Evolutionary conservation across 306 rosid species (phyloP).

Genomic region (Inga laurina): DNA sequence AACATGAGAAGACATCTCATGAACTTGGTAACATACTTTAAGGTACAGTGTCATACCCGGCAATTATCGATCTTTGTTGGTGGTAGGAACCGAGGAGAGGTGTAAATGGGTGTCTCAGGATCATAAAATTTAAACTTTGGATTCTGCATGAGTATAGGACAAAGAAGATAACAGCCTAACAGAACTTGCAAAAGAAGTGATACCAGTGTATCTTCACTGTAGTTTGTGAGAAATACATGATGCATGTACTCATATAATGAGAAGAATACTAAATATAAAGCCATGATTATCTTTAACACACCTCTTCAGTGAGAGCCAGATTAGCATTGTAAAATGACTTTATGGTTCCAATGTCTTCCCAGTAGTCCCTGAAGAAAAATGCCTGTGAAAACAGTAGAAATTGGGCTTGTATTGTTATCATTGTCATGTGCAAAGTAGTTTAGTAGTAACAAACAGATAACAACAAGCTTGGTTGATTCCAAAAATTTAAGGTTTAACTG

Average conservation of each 20-base stretch:
- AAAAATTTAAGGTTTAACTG: not conserved
- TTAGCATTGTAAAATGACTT: conserved; percentile 81
- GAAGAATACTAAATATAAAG: not conserved
- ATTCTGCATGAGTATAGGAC: conserved; percentile 46
- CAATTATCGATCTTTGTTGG: conserved; percentile 85
- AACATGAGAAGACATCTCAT: conserved; percentile 35
- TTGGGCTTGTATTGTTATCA: conserved; percentile 7
- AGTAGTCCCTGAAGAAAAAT: conserved; percentile 77
- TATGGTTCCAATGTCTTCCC: conserved; percentile 96
- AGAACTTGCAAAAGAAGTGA: not conserved
- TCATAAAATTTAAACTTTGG: conserved; percentile 86
- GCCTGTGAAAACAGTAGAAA: conserved; percentile 53
- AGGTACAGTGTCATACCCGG: conserved; percentile 50
- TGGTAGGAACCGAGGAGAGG: conserved; percentile 92
- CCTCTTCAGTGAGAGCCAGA: conserved; percentile 89
- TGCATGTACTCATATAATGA: not conserved
- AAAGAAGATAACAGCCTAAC: not conserved
- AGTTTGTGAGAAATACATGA: conserved; percentile 1
- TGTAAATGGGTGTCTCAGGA: conserved; percentile 83
- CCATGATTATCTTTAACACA: conserved; percentile 30
- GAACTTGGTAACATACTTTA: conserved; percentile 1
- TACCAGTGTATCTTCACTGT: not conserved
- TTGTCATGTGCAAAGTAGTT: not conserved
- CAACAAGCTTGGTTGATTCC: not conserved
- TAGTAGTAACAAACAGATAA: not conserved